These are phyloP conservation scores for Myxozyma melibiosi DNA, from an alignment of 805 yeast genomes.

Conservation along the genomic window DNA sequence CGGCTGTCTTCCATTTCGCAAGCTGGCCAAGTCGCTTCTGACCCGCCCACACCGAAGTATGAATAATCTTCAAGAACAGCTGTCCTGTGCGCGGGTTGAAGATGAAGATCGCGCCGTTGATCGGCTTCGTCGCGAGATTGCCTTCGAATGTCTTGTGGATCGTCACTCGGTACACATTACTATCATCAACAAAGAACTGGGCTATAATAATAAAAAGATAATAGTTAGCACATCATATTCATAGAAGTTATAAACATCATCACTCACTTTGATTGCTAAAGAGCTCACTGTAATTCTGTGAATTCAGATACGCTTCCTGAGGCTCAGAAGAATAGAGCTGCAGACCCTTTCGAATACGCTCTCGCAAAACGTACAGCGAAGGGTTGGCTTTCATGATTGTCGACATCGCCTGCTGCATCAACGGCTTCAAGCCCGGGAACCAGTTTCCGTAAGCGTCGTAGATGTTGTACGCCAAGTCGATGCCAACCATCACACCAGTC, in stretches of 20 bases:
- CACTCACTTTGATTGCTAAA: slow-evolving; percentile 66
- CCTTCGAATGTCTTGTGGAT: slow-evolving; percentile 93
- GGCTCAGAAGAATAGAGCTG: slow-evolving; percentile 93
- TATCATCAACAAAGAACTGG: slow-evolving; percentile 88
- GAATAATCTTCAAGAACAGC: slow-evolving; percentile 82
- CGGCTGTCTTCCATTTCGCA: slow-evolving; percentile 98
- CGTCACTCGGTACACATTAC: slow-evolving; percentile 89
- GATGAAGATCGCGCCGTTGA: slow-evolving; percentile 90
- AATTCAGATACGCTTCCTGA: slow-evolving; percentile 85
- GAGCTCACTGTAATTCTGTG: slow-evolving; percentile 86
- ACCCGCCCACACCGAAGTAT: slow-evolving; percentile 95
- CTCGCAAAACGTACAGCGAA: slow-evolving; percentile 85
- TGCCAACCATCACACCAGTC: slow-evolving; percentile 86
- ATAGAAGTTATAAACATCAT: neutral
- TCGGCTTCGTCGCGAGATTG: slow-evolving; percentile 85
- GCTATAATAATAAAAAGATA: slow-evolving; percentile 33
- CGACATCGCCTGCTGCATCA: slow-evolving; percentile 87
- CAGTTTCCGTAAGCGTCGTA: slow-evolving; percentile 96
- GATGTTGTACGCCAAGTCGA: slow-evolving; percentile 94
- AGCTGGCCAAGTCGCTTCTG: slow-evolving; percentile 90
- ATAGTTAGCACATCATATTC: neutral
- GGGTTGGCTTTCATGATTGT: slow-evolving; percentile 96
- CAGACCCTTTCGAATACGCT: slow-evolving; percentile 89
- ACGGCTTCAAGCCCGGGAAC: slow-evolving; percentile 92
- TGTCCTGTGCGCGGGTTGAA: slow-evolving; percentile 91